phyloP scores from a whole-genome alignment of 805 yeast species.

The Spathaspora boniae region DNA sequence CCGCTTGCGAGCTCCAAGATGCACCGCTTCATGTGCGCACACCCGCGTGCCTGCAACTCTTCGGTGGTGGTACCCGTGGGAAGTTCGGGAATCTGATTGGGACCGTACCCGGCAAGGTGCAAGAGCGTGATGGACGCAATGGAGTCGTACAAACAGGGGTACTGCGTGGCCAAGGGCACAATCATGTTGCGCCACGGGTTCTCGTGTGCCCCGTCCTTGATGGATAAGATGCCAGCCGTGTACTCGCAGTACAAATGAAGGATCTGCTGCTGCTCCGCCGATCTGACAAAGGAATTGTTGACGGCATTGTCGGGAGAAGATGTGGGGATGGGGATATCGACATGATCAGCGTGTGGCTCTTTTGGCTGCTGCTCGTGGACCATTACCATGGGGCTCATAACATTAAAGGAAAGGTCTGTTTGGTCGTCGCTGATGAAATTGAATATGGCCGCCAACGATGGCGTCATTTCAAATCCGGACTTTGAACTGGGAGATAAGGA shows the following conservation, averaged over 20 bases:
- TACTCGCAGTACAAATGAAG: slow-evolving; percentile 31
- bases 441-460: slow-evolving; percentile 36
- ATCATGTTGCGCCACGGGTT: slow-evolving; percentile 65
- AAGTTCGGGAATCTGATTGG: too few species aligned
- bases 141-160: slow-evolving; percentile 58
- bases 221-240: slow-evolving; percentile 51
- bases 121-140: slow-evolving; percentile 66
- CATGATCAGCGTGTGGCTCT: slow-evolving; percentile 12
- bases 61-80: slow-evolving; percentile 40
- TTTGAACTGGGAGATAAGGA: too few species aligned
- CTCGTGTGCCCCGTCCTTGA: slow-evolving; percentile 60
- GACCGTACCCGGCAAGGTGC: slow-evolving; percentile 48
- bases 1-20: slow-evolving; percentile 60
- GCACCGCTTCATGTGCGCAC: slow-evolving; percentile 56
- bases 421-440: slow-evolving; percentile 16
- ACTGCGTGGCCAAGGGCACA: slow-evolving; percentile 53
- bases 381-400: slow-evolving; percentile 24
- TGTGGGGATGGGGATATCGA: neutral
- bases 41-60: slow-evolving; percentile 46
- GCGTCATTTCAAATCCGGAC: too few species aligned
- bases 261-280: slow-evolving; percentile 36
- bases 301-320: neutral
- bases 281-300: slow-evolving; percentile 14
- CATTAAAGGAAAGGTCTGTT: slow-evolving; percentile 14
- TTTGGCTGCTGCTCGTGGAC: slow-evolving; percentile 12